phyloP scores from a whole-genome alignment of 208 protist species.

The Leishmania martiniquensis region DNA sequence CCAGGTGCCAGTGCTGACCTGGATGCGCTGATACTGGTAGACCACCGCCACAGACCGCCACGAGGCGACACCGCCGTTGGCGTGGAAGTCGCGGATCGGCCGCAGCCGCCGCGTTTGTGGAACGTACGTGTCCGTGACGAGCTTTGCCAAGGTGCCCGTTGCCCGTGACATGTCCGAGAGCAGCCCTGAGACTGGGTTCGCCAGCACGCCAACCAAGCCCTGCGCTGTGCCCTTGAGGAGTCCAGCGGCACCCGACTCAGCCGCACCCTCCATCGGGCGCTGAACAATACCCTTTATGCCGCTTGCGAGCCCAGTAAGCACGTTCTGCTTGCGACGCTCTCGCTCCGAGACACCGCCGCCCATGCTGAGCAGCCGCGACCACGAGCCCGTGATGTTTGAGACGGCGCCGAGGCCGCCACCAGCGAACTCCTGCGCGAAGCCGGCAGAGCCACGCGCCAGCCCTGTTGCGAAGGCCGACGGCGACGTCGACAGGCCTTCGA shows the following conservation, averaged over 20 bases:
- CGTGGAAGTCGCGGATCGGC: constrained; percentile 69
- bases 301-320: constrained; percentile 58
- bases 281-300: constrained; percentile 85
- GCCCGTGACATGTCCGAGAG: constrained; percentile 80
- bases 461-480: constrained; percentile 76
- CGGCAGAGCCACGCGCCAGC: constrained; percentile 71
- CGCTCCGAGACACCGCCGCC: constrained; percentile 57
- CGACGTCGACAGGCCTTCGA: constrained; percentile 74
- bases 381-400: constrained; percentile 80
- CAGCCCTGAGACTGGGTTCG: constrained; percentile 84
- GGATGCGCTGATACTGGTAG: constrained; percentile 79
- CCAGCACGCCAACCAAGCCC: constrained; percentile 84
- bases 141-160: constrained; percentile 60
- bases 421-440: constrained; percentile 66
- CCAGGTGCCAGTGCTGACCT: constrained; percentile 37
- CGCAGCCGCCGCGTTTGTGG: constrained; percentile 64
- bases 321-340: constrained; percentile 57
- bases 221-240: constrained; percentile 85
- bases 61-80: constrained; percentile 74
- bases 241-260: constrained; percentile 74
- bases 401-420: constrained; percentile 82
- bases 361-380: constrained; percentile 68
- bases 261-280: constrained; percentile 82
- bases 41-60: constrained; percentile 62
- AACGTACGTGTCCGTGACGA: constrained; percentile 79